Percentiles rank a stretch among this genome's conserved stretches.
phyloP scores from a whole-genome alignment of 176 grass and related monocot genomes.

The Neostapfia colusana region DNA sequence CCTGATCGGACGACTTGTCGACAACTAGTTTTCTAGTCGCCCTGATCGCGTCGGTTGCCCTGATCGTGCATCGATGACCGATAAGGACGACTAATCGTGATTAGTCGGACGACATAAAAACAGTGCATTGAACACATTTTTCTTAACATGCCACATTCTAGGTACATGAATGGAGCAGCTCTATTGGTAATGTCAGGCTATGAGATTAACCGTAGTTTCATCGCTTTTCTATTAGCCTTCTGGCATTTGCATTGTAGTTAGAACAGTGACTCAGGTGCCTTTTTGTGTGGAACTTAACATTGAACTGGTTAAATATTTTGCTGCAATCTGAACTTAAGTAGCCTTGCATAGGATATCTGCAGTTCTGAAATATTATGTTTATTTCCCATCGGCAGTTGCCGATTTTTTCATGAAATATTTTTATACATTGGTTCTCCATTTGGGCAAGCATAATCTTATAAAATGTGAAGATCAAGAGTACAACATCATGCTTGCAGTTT shows the following conservation, averaged over 20 bases:
- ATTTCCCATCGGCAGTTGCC: neutral
- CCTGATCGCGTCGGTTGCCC: too few relatives aligned
- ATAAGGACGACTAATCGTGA: too few relatives aligned
- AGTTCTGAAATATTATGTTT: neutral
- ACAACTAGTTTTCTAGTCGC: too few relatives aligned
- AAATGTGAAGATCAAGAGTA: neutral
- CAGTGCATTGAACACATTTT: too few relatives aligned
- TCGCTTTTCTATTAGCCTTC: neutral
- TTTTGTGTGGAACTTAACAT: constrained; percentile 4
- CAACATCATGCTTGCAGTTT: neutral
- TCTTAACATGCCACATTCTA: constrained; percentile 9
- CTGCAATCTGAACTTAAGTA: constrained; percentile 27
- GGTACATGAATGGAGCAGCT: neutral
- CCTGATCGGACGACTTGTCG: too few relatives aligned
- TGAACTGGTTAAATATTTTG: constrained; percentile 18
- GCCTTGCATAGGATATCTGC: neutral
- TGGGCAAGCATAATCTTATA: constrained; percentile 10
- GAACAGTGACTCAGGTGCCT: neutral
- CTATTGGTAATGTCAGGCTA: constrained; percentile 4
- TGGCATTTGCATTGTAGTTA: neutral
- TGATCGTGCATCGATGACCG: too few relatives aligned
- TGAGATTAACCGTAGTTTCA: constrained; percentile 24
- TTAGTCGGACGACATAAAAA: too few relatives aligned
- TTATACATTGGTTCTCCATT: constrained; percentile 6
- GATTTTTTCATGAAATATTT: constrained; percentile 7